These are phyloP conservation scores for Ceratobasidium sp. DNA, from an alignment of 1,284 basidiomycete genomes.

Conservation along the genomic window DNA sequence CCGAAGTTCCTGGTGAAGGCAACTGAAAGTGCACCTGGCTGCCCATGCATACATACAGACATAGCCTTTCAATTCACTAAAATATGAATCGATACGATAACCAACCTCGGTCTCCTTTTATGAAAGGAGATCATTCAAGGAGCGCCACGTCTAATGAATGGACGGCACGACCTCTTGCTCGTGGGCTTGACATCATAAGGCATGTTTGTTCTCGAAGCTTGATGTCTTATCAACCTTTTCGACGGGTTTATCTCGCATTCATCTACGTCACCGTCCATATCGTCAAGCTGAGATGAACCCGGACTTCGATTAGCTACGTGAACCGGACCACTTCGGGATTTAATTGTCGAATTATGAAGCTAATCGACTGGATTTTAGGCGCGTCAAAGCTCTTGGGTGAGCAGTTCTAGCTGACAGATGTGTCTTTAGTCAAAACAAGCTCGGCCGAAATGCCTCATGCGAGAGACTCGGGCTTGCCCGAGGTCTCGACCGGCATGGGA, in stretches of 20 bases:
- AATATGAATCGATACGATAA: not conserved
- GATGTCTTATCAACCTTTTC: constrained; percentile 8
- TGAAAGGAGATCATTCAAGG: not conserved
- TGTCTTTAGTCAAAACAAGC: not conserved
- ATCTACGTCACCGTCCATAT: not conserved
- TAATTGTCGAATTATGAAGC: no score
- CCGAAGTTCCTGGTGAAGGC: not conserved
- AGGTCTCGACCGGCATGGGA: not conserved
- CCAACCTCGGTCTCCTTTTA: not conserved
- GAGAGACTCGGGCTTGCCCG: not conserved
- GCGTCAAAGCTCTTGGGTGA: not conserved
- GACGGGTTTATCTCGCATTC: not conserved
- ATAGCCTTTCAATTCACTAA: not conserved
- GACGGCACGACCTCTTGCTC: not conserved
- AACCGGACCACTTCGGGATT: not conserved
- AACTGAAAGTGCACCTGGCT: not conserved
- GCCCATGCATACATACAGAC: not conserved
- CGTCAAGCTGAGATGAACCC: not conserved
- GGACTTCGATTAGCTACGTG: not conserved
- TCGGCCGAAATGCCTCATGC: not conserved
- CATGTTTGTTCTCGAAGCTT: not conserved
- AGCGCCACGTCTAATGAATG: not conserved
- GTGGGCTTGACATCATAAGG: constrained; percentile 15
- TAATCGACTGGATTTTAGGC: no score
- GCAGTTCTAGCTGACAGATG: not conserved